Percentiles rank a stretch among this genome's conserved stretches.
Evolutionary conservation across 2,329 filamentous ascomycete species (phyloP).

Genomic region (Diplodia seriata): DNA sequence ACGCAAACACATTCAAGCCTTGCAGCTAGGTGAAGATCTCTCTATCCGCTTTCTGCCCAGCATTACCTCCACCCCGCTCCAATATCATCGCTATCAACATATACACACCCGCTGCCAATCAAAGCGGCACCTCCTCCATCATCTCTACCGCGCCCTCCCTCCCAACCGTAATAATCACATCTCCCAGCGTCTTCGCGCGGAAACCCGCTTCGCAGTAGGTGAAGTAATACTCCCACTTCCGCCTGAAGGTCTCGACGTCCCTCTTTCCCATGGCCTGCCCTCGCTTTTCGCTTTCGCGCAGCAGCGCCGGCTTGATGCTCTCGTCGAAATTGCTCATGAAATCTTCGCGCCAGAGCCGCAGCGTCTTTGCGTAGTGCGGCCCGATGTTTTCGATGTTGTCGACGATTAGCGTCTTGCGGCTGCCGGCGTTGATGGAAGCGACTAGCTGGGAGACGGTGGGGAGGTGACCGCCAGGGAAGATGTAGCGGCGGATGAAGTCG

Average conservation of each 20-base stretch:
- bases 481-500: constrained; percentile 79
- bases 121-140: constrained; percentile 74
- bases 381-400: constrained; percentile 75
- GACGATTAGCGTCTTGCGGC: constrained; percentile 67
- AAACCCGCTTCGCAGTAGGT: constrained; percentile 78
- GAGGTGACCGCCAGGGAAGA: constrained; percentile 79
- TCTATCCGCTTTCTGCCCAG: neutral
- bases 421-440: constrained; percentile 67
- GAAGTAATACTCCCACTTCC: constrained; percentile 82
- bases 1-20: neutral
- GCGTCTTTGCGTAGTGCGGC: constrained; percentile 73
- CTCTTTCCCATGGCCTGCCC: constrained; percentile 60
- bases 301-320: constrained; percentile 66
- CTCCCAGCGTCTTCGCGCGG: constrained; percentile 72
- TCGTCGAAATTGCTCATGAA: constrained; percentile 69
- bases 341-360: constrained; percentile 71
- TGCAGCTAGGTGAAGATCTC: neutral
- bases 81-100: too few relatives aligned
- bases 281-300: constrained; percentile 60
- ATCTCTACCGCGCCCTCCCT: constrained; percentile 70
- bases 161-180: constrained; percentile 74
- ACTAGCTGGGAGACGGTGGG: constrained; percentile 71
- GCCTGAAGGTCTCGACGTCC: constrained; percentile 70
- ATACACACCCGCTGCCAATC: constrained; percentile 34
- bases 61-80: neutral